Base-by-base conservation (phyloP, 2,329 filamentous ascomycete species). In the Fusarium sp. region DNA sequence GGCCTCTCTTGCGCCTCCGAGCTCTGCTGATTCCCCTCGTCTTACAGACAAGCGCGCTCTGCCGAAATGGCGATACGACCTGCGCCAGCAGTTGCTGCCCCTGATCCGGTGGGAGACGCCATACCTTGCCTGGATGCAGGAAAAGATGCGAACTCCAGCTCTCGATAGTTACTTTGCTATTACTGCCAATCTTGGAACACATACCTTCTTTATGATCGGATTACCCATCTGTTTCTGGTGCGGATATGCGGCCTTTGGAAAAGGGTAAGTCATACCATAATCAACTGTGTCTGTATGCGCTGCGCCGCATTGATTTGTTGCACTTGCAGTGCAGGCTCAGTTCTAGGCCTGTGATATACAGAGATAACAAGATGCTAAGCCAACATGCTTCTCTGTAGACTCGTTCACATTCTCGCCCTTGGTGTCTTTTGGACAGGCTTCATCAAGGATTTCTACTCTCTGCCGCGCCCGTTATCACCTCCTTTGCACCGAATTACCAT, bases 161-260 rank as follows among this genome's bases (percentile, higher is more conserved):
- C 89, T 98, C 75, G 96, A 99, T 80, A 93, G 93, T 67, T 99
- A 97, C 83, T 99, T 99, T 80, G 95, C 96, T 51, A 93, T 97
- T 70, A 97, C 94, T 1, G 96, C 96, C 68, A 99, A 98, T 79
- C 87, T 98, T 57, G 93, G 96, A 70, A 99, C 96, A 1, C 96
- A 99, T 81, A 99, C 96, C 1, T 98, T 97, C 83, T 99, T 97
- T 84, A 98, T 98, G 94, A 87, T 97, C 71, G 91, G 93, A 61
- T 83, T 99, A 75, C 96, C 96, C 8, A 93, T 98, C 70, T 87
- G 97, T 72, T 98, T 98, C 83, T 99, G 96, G 96, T 97, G 93
- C 75, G 95, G 95, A 55, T 92, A 94, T 80, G 90, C 91, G 42
- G 89, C 87, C 67, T 87, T 97, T 71, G 96, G 93, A 57, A 91